A percentile compares a stretch with the other conserved stretches of the same genome.
Conservation (phyloP, 2,329 filamentous ascomycete genomes). For the Botrytis elliptica region DNA sequence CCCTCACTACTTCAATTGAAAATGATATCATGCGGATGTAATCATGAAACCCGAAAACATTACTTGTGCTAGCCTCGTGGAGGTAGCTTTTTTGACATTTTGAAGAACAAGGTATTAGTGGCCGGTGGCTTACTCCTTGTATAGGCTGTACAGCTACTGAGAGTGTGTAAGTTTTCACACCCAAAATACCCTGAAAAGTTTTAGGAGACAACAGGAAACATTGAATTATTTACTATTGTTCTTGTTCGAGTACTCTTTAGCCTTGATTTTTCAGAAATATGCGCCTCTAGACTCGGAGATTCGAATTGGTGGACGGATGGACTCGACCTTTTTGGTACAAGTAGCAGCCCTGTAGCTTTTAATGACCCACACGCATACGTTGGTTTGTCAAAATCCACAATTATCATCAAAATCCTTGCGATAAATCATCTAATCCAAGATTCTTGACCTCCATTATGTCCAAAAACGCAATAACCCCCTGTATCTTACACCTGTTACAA, state of each 20-base stretch:
- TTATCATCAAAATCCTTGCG: not conserved
- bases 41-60: not conserved
- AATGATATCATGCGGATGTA: conserved; percentile 18
- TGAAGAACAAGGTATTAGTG: not conserved
- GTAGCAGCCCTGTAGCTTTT: conserved; percentile 10
- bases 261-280: conserved; percentile 2
- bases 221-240: not conserved
- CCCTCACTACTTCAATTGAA: not conserved
- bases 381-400: not conserved
- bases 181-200: not conserved
- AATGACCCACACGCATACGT: not conserved
- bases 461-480: not conserved
- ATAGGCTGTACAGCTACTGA: not conserved
- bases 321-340: conserved; percentile 1
- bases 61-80: not conserved
- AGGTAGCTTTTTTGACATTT: not conserved
- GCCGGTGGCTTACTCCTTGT: not conserved
- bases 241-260: not conserved
- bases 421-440: conserved; percentile 4
- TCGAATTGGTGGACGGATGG: not conserved
- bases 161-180: not conserved
- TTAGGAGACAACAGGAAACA: not conserved
- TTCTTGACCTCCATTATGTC: not conserved
- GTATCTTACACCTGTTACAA: conserved; percentile 7
- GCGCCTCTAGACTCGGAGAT: not conserved